Conservation (phyloP, 495 filamentous ascomycete species). For the Hyphodiscus hymeniophilus region DNA sequence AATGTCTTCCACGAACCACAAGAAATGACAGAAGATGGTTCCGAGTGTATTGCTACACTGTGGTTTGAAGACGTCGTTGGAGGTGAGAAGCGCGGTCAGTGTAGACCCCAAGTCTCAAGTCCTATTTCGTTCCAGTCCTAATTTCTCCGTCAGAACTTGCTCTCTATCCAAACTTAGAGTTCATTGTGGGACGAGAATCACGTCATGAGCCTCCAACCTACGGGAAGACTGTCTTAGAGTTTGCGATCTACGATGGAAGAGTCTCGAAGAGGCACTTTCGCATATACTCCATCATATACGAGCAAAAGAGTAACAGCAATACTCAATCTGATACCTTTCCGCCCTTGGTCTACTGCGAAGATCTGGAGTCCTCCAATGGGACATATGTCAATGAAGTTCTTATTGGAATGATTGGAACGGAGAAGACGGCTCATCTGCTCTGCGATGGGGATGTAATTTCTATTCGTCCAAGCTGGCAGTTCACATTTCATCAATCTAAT, state of each 20-base stretch:
- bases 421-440: constrained; percentile 37
- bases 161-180: constrained; percentile 23
- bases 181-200: constrained; percentile 29
- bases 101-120: no score
- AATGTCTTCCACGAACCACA: background rate
- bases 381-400: constrained; percentile 41
- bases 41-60: constrained; percentile 7
- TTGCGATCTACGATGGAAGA: constrained; percentile 9
- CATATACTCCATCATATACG: constrained; percentile 52
- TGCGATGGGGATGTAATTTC: constrained; percentile 45
- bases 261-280: constrained; percentile 53
- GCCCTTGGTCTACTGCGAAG: constrained; percentile 54
- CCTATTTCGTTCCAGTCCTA: no score
- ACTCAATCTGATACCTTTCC: background rate
- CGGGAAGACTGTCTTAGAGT: constrained; percentile 22
- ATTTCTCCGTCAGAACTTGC: constrained; percentile 8
- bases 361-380: constrained; percentile 48
- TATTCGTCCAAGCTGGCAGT: constrained; percentile 29
- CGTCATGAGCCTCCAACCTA: constrained; percentile 9
- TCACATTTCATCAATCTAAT: constrained; percentile 24
- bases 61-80: background rate
- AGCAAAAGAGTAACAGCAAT: constrained; percentile 25
- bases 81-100: background rate
- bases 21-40: background rate
- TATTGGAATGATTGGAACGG: constrained; percentile 31